Percentiles rank a stretch among this genome's conserved stretches.
phyloP scores from a whole-genome alignment of 768 basidiomycete genomes.

The Saitozyma podzolica region DNA sequence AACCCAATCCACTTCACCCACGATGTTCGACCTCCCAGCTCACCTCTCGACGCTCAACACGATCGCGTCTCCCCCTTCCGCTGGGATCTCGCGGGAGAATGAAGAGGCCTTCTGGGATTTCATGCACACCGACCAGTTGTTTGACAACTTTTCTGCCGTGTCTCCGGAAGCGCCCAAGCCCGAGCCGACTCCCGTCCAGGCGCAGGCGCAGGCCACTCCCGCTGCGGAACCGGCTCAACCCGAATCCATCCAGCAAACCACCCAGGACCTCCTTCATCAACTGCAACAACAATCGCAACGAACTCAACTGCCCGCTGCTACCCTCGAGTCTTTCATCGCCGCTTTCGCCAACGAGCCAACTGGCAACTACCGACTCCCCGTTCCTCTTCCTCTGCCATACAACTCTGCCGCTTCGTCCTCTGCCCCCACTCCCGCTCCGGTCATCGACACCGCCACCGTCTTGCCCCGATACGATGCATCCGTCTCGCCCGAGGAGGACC shows the following conservation, averaged over 20 bases:
- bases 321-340: conserved; percentile 41
- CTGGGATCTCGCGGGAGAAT: conserved; percentile 26
- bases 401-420: conserved; percentile 5
- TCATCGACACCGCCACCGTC: conserved; percentile 15
- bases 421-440: conserved; percentile 9
- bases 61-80: conserved; percentile 30
- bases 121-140: conserved; percentile 41
- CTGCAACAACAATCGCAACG: neutral
- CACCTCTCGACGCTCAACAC: conserved; percentile 40
- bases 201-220: conserved; percentile 2
- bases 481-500: conserved; percentile 17
- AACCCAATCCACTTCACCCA: conserved; percentile 3
- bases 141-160: conserved; percentile 37
- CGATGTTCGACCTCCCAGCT: conserved; percentile 38
- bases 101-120: conserved; percentile 45
- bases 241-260: neutral
- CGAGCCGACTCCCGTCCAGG: conserved; percentile 4
- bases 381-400: conserved; percentile 22
- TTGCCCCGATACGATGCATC: conserved; percentile 19
- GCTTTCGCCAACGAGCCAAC: conserved; percentile 25
- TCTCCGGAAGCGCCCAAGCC: conserved; percentile 1
- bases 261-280: neutral
- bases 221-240: neutral
- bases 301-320: conserved; percentile 13
- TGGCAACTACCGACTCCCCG: conserved; percentile 10